phyloP scores from a whole-genome alignment of 2,329 filamentous ascomycete genomes.

The Apiospora aurea region DNA sequence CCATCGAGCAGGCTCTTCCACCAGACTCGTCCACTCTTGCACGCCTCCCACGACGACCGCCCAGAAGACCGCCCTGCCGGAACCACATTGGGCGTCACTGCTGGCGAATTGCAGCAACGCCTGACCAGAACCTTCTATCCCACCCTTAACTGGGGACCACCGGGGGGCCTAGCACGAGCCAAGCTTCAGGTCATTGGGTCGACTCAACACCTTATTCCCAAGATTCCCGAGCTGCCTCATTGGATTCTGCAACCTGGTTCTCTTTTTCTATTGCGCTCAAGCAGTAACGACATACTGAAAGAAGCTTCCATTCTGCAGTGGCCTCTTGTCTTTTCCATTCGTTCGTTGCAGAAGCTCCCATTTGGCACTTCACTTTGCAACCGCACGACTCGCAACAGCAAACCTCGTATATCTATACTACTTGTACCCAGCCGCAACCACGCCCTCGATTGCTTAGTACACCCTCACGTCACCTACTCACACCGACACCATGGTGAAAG shows the following conservation, averaged over 20 bases:
- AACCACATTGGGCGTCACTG: constrained; percentile 13
- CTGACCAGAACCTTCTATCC: constrained; percentile 24
- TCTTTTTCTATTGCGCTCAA: constrained; percentile 16
- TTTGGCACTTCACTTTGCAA: constrained; percentile 6
- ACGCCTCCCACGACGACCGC: not conserved
- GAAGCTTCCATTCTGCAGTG: not conserved
- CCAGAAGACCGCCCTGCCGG: not conserved
- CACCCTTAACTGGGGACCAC: constrained; percentile 21
- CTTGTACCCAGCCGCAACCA: not conserved
- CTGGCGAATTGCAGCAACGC: constrained; percentile 21
- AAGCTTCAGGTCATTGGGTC: constrained; percentile 19
- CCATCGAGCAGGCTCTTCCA: not conserved
- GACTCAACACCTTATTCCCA: constrained; percentile 19
- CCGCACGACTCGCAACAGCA: not conserved
- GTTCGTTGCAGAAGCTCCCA: not conserved
- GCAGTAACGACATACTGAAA: constrained; percentile 3
- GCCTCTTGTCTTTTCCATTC: not conserved
- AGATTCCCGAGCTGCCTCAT: constrained; percentile 3
- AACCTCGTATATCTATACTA: constrained; percentile 7
- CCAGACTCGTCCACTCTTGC: not conserved
- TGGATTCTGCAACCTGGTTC: not conserved
- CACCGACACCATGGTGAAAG: constrained; percentile 77
- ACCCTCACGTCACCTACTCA: not conserved
- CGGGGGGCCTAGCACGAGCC: constrained; percentile 10
- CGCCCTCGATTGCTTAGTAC: not conserved